Percentiles rank a stretch among this genome's conserved stretches.
phyloP scores from a whole-genome alignment of 768 basidiomycete species.

The Trametes villosa region DNA sequence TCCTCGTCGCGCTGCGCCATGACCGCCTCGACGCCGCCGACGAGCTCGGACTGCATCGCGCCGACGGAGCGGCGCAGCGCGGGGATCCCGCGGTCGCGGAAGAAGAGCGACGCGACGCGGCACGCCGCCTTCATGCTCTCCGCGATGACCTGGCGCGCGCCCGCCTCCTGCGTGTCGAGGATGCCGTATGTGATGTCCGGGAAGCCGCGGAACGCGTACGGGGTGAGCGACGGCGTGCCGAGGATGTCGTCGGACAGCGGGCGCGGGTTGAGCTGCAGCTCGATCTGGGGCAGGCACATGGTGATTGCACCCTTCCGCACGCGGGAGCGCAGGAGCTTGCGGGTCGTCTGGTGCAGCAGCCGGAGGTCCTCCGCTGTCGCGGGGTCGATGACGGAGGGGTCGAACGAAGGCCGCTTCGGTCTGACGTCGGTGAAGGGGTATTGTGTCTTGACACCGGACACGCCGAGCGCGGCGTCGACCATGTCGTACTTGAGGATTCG shows the following conservation, averaged over 20 bases:
- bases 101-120: conserved; percentile 75
- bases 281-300: conserved; percentile 29
- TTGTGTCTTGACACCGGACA: background rate
- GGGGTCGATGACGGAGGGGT: background rate
- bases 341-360: conserved; percentile 35
- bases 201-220: conserved; percentile 45
- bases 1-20: conserved; percentile 50
- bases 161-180: conserved; percentile 33
- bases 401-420: background rate
- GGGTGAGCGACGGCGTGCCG: background rate
- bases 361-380: conserved; percentile 33
- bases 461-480: conserved; percentile 59
- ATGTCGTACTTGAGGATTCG: conserved; percentile 64
- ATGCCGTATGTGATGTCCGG: conserved; percentile 56
- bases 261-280: conserved; percentile 34
- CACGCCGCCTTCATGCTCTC: conserved; percentile 86
- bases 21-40: conserved; percentile 48
- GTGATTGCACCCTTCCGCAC: conserved; percentile 31
- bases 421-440: conserved; percentile 52
- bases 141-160: conserved; percentile 62
- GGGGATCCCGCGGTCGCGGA: conserved; percentile 59
- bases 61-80: conserved; percentile 59
- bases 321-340: conserved; percentile 13
- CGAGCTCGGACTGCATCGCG: conserved; percentile 35
- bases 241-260: conserved; percentile 31